phyloP scores from a whole-genome alignment of 2,329 filamentous ascomycete species.

The Cladosporium sp. region DNA sequence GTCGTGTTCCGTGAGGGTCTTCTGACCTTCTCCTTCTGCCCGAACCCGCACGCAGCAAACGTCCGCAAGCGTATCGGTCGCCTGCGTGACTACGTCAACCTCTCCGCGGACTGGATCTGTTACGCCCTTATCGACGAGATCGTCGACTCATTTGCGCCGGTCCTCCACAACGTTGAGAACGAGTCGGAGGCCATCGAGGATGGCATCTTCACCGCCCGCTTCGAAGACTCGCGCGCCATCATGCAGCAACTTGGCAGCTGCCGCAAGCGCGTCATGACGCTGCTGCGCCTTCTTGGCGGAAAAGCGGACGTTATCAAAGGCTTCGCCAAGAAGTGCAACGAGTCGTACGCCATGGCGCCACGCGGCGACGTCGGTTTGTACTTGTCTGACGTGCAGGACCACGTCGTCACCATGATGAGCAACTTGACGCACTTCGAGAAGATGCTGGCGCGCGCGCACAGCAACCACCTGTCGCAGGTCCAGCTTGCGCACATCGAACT shows the following conservation, averaged over 20 bases:
- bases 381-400: conserved; percentile 94
- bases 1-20: conserved; percentile 95
- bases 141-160: conserved; percentile 88
- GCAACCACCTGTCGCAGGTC: conserved; percentile 92
- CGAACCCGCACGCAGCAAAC: conserved; percentile 78
- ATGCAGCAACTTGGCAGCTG: conserved; percentile 82
- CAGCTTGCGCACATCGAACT: conserved; percentile 86
- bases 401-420: conserved; percentile 98
- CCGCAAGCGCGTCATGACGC: conserved; percentile 88
- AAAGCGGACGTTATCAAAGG: conserved; percentile 98
- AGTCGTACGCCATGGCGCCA: conserved; percentile 90
- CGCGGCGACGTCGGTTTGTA: conserved; percentile 96
- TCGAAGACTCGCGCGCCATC: conserved; percentile 83
- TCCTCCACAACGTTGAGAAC: conserved; percentile 77
- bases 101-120: conserved; percentile 98
- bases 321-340: conserved; percentile 98
- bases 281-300: conserved; percentile 87
- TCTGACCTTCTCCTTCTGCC: conserved; percentile 86
- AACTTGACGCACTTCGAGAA: conserved; percentile 95
- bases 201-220: conserved; percentile 83
- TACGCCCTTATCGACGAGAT: conserved; percentile 98
- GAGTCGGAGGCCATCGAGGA: conserved; percentile 94
- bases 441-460: conserved; percentile 88
- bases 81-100: conserved; percentile 86
- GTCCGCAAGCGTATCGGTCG: conserved; percentile 88